Evolutionary conservation across 2,329 filamentous ascomycete genomes (phyloP), one percentile per base, ranked within the genome.

Genomic region (Pseudopithomyces chartarum): DNA sequence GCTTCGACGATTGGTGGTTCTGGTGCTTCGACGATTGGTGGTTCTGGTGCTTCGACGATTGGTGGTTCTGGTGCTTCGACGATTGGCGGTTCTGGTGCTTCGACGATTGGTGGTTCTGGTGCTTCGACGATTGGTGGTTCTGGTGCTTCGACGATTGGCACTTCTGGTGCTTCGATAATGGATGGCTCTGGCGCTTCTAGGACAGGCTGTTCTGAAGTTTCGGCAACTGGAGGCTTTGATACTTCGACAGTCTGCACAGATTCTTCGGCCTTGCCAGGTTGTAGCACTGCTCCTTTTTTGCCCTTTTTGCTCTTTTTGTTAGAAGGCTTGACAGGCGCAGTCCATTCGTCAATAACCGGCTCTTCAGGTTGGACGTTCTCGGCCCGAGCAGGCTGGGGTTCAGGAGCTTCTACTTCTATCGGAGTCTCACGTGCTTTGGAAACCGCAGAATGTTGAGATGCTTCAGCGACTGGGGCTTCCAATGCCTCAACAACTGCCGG

Each of bases 311-410:
- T 33, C 19, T 40, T 47, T 33, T 54, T 54, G 33, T 54, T 54
- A 3, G 51, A 47, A 39, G 51, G 20, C 15, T 47, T 54, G 17
- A 33, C n/a, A 22, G 44, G 51, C 15, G 47, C 34, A 13, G 47
- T 42, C 47, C 47, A 50, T 22, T 61, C 58, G 47, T 61, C 52
- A 54, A 39, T 45, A 46, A 53, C 57, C 40, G 58, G 39, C 39
- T 52, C 23, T 32, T 46, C 43, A 8, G 13, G 43, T 17, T 40
- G 17, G 38, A 17, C 10, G 4, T 2, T 17, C 13, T 40, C 38
- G 29, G 43, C 13, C 33, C 2, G 15, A 40, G n/a, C n/a, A 38
- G 34, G 11, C n/a, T 5, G 34, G n/a, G 34, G 34, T 38, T 38
- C 34, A 11, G 34, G 34, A 38, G 4, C 34, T 17, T 44, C 42